Base-by-base conservation (phyloP, 495 filamentous ascomycete genomes). In the Penicillium tannophilum region DNA sequence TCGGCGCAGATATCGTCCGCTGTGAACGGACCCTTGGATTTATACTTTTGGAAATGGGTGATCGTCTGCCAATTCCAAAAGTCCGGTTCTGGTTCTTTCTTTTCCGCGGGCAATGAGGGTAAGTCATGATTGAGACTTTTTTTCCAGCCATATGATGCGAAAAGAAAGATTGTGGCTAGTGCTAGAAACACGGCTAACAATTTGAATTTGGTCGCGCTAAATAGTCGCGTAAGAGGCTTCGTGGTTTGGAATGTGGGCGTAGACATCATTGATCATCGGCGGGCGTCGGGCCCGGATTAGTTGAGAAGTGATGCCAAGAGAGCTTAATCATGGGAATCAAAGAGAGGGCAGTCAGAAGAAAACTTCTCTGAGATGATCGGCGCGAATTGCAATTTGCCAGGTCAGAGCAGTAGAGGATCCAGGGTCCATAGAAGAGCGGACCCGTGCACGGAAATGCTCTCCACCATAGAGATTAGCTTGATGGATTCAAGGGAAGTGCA, bases 1-100 rank as follows among this genome's bases (percentile, higher is more conserved):
- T 58, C 56, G 41, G 64, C 66, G 62, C 75, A 76, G 24, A 31
- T 44, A 1, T 47, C 33, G 0, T 33, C 51, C 7, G 11, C 26
- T 33, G 44, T 26, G 11, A n/a, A n/a, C 3, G 16, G 36, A 12
- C 36, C 12, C 6, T 56, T 28, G 8, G 31, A 4, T 17, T 24
- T 44, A 26, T n/a, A 12, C 49, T 54, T 45, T 10, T 47, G 55
- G 11, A 62, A 62, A 35, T 43, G 50, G 9, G 60, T 58, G 33
- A 46, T 54, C 7, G 60, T 62, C 42, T 58, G 50, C 60, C 60
- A 62, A 33, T 48, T 58, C 60, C 60, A 62, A 28, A 58, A 58
- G 44, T 62, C 60, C 17, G 52, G 49, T 26, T 35, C 33, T n/a
- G 52, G 49, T n/a, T 35, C 30, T n/a, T 50, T 50, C 8, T 35